Evolutionary conservation across 2,329 filamentous ascomycete genomes (phyloP).

Genomic region (Penicillium sp.): DNA sequence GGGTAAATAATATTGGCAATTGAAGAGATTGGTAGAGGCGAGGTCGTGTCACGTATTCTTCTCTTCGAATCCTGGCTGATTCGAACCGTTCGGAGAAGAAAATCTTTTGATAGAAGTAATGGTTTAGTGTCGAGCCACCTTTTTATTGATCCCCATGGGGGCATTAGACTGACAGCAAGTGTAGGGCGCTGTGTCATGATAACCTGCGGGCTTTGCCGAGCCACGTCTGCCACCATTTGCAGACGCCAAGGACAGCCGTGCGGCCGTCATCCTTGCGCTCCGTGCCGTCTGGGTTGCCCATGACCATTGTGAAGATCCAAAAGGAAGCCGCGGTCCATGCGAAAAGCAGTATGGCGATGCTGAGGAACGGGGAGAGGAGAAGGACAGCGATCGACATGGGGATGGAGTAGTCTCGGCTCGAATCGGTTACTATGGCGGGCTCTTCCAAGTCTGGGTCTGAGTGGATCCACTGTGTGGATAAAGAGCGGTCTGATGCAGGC

Average conservation of each 20-base stretch:
- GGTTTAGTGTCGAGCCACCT: background rate
- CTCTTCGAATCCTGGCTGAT: background rate
- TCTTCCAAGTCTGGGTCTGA: conserved; percentile 42
- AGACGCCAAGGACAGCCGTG: conserved; percentile 57
- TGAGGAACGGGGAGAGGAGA: conserved; percentile 55
- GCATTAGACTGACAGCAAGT: background rate
- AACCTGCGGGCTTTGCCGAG: conserved; percentile 39
- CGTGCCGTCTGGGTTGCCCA: conserved; percentile 61
- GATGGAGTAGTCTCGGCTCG: conserved; percentile 36
- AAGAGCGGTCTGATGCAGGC: conserved; percentile 23
- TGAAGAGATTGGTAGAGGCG: conserved; percentile 2
- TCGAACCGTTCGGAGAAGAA: background rate
- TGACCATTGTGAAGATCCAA: conserved; percentile 60
- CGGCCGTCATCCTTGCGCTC: conserved; percentile 60
- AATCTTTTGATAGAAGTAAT: background rate
- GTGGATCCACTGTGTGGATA: conserved; percentile 33
- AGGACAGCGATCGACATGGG: conserved; percentile 51
- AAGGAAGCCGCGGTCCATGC: conserved; percentile 61
- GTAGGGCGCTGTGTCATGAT: conserved; percentile 6
- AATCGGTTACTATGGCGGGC: conserved; percentile 26
- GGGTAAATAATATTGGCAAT: conserved; percentile 4
- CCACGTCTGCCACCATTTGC: conserved; percentile 61
- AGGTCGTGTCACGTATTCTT: conserved; percentile 4
- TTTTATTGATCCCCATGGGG: background rate
- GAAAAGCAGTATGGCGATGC: conserved; percentile 55